These are phyloP conservation scores for Plantago major DNA, from an alignment of 257 asterid genomes.

Conservation along the genomic window DNA sequence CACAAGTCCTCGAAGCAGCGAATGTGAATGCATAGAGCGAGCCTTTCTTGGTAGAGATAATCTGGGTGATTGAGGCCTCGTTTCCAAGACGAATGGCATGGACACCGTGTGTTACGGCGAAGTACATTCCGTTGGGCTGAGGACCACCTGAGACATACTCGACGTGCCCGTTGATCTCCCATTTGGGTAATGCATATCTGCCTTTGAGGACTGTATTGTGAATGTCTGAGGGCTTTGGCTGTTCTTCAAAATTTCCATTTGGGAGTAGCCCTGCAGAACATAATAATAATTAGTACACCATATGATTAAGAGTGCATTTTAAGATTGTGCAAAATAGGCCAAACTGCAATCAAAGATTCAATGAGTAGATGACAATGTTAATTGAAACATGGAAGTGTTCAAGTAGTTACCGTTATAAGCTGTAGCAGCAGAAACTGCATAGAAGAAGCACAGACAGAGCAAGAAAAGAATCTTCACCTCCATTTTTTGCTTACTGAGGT, in stretches of 20 bases:
- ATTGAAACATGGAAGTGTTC: too few species aligned
- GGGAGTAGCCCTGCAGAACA: conserved; percentile 57
- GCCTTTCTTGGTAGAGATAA: conserved; percentile 57
- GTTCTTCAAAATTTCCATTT: conserved; percentile 80
- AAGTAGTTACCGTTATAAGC: conserved; percentile 4
- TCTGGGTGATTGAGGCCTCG: conserved; percentile 78
- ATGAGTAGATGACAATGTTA: too few species aligned
- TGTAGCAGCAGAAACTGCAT: neutral
- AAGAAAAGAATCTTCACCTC: neutral
- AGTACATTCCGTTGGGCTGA: conserved; percentile 94
- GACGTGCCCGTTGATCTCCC: conserved; percentile 74
- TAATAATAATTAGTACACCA: too few species aligned
- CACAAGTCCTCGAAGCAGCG: conserved; percentile 87
- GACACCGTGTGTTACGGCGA: conserved; percentile 72
- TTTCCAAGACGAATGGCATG: conserved; percentile 92
- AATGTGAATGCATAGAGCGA: conserved; percentile 78
- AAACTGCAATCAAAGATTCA: too few species aligned
- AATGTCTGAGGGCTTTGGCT: conserved; percentile 46
- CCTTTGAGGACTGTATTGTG: conserved; percentile 57
- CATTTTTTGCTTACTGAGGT: neutral
- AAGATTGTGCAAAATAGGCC: too few species aligned
- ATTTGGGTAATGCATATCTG: conserved; percentile 59
- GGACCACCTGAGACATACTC: conserved; percentile 94
- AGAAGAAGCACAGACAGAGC: neutral
- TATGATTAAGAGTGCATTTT: neutral